Percentiles rank a stretch among this genome's conserved stretches.
Conservation (phyloP, 2,329 filamentous ascomycete genomes). For the Trichoderma sp. region DNA sequence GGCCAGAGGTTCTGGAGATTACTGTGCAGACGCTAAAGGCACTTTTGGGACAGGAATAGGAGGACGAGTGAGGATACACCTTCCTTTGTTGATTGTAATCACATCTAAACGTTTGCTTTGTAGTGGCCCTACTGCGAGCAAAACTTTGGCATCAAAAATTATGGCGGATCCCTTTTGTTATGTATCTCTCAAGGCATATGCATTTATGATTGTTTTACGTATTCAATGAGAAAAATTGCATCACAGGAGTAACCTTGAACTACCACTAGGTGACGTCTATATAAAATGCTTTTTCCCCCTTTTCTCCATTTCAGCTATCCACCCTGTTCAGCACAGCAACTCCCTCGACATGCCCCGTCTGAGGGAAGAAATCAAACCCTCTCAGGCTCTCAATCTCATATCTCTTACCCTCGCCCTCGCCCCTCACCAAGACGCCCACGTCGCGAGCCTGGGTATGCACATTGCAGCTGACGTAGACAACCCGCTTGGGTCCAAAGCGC, state of each 20-base stretch:
- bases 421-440: constrained; percentile 81
- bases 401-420: constrained; percentile 51
- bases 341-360: constrained; percentile 72
- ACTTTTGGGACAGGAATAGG: constrained; percentile 50
- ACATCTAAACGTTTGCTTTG: neutral
- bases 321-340: constrained; percentile 65
- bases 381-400: constrained; percentile 90
- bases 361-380: constrained; percentile 97
- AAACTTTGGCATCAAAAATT: neutral
- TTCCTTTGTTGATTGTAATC: neutral
- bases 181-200: neutral
- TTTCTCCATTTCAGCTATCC: constrained; percentile 35
- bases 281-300: neutral
- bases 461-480: constrained; percentile 96
- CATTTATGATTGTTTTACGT: neutral
- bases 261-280: neutral
- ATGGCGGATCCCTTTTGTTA: neutral
- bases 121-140: neutral
- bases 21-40: constrained; percentile 73
- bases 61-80: neutral
- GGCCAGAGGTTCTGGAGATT: constrained; percentile 68
- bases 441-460: constrained; percentile 97
- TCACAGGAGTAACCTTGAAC: neutral
- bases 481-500: constrained; percentile 71
- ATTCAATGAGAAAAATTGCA: neutral